Evolutionary conservation across 768 basidiomycete genomes (phyloP).

Genomic region (Multifurca ochricompacta): DNA sequence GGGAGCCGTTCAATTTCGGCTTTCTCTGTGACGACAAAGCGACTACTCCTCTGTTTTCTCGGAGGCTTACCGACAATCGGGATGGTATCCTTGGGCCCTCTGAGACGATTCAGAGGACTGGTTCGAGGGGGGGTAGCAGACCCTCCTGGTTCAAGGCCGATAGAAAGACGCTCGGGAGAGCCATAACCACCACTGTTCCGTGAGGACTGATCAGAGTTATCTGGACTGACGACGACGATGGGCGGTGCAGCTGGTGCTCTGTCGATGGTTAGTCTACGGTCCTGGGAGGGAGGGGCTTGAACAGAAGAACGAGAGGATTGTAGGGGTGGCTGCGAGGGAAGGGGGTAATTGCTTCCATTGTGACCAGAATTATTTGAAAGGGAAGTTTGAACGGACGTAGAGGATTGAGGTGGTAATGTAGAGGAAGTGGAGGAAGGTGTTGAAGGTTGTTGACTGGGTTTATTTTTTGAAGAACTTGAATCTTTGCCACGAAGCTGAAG

Average conservation of each 20-base stretch:
- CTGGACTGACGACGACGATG: constrained; percentile 81
- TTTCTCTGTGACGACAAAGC: constrained; percentile 93
- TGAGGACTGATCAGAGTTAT: constrained; percentile 41
- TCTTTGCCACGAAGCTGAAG: constrained; percentile 63
- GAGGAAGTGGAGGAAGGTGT: constrained; percentile 40
- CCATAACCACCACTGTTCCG: constrained; percentile 37
- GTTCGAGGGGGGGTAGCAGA: constrained; percentile 53
- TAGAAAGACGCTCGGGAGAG: constrained; percentile 41
- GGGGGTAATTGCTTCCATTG: constrained; percentile 35
- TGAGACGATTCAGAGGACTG: constrained; percentile 63
- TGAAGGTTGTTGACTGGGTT: constrained; percentile 47
- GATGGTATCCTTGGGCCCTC: constrained; percentile 92
- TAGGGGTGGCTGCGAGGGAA: constrained; percentile 31
- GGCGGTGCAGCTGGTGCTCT: constrained; percentile 57
- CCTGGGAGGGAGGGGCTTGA: constrained; percentile 34
- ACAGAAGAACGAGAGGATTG: constrained; percentile 36
- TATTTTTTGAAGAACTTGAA: constrained; percentile 55
- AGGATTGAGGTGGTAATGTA: constrained; percentile 35
- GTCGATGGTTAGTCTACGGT: constrained; percentile 52
- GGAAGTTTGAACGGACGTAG: constrained; percentile 30
- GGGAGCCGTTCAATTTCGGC: constrained; percentile 94
- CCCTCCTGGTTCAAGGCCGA: constrained; percentile 39
- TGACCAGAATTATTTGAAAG: constrained; percentile 30
- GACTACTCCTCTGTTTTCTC: constrained; percentile 93
- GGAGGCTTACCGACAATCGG: constrained; percentile 95